Percentiles rank a stretch among this genome's conserved stretches.
phyloP scores from a whole-genome alignment of 495 filamentous ascomycete species.

The Podospora bellae-mahoneyi region DNA sequence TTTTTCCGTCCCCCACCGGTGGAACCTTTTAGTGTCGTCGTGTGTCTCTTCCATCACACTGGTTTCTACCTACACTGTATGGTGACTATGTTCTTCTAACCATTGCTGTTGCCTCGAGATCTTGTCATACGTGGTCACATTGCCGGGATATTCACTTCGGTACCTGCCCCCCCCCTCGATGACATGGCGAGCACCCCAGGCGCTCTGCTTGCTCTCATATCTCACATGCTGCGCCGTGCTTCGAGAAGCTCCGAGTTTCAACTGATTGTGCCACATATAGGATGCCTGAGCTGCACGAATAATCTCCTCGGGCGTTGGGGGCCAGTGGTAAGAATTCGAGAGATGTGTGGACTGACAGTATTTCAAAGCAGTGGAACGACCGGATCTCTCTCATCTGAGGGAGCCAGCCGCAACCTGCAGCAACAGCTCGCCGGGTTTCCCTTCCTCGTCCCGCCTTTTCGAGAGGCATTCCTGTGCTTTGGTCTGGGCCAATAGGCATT shows the following conservation, averaged over 20 bases:
- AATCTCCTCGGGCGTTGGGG: background rate
- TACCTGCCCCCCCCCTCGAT: background rate
- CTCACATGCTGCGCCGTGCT: background rate
- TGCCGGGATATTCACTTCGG: background rate
- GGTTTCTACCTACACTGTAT: background rate
- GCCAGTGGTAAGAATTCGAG: background rate
- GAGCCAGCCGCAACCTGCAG: background rate
- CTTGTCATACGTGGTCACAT: background rate
- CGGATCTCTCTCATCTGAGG: background rate
- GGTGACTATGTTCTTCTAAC: background rate
- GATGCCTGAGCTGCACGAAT: background rate
- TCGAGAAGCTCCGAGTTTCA: background rate
- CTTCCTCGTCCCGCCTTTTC: no score
- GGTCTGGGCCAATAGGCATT: background rate
- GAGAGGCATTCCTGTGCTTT: background rate
- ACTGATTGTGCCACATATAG: background rate
- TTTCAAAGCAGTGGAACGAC: background rate
- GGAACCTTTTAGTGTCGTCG: background rate
- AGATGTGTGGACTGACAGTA: background rate
- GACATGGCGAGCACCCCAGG: background rate
- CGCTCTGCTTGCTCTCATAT: background rate
- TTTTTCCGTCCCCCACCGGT: background rate
- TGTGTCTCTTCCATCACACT: constrained; percentile 3
- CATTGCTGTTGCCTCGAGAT: background rate
- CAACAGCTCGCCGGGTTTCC: no score